Conservation (phyloP, 2,329 filamentous ascomycete genomes). For the Fusarium mangiferae region DNA sequence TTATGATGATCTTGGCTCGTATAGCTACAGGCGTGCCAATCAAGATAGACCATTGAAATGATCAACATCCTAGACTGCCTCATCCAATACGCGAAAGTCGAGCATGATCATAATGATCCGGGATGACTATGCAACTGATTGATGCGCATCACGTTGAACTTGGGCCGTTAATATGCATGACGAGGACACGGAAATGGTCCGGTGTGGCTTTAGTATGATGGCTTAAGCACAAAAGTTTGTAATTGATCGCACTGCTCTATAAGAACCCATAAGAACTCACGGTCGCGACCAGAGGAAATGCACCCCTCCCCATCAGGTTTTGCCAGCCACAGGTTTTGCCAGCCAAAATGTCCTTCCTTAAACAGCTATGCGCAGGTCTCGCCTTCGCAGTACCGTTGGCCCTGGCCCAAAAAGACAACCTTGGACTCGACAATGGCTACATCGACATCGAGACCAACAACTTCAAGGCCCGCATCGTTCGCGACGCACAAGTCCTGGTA, state of each 20-base stretch:
- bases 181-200: background rate
- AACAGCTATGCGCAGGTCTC: background rate
- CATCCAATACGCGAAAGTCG: no score
- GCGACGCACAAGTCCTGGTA: constrained; percentile 59
- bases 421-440: constrained; percentile 54
- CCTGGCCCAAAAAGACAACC: constrained; percentile 28
- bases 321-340: no score
- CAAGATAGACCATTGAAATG: background rate
- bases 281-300: background rate
- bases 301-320: no score
- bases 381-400: background rate
- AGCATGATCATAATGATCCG: no score
- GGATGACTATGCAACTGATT: no score
- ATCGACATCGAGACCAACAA: constrained; percentile 53
- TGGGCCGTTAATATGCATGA: no score
- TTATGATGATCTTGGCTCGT: no score
- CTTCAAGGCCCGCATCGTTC: constrained; percentile 55
- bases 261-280: background rate
- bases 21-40: constrained; percentile 1
- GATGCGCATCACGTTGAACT: no score
- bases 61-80: no score
- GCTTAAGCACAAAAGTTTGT: background rate
- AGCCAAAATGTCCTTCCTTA: constrained; percentile 3
- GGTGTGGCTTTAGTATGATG: background rate
- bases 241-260: background rate